Base-by-base conservation (phyloP, 2,329 filamentous ascomycete species). In the Malbranchea cinnamomea region DNA sequence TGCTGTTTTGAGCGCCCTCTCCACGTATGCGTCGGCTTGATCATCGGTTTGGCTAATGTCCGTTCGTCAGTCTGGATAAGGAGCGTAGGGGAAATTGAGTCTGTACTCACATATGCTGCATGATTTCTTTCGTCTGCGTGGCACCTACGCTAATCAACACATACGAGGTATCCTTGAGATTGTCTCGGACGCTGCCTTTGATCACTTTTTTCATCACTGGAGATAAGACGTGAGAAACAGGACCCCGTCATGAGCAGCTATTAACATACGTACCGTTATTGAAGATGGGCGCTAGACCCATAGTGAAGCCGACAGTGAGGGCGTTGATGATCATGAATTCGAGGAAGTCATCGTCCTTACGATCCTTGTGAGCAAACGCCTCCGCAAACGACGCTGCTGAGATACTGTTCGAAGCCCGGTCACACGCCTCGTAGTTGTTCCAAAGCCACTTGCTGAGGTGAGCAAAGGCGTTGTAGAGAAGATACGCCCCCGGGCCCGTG, bases 121-220 rank as follows among this genome's bases (percentile, higher is more conserved):
- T 26, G 8, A 13, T 26, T 7, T 26, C 24, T 12, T 26, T 26
- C 13, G 24, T 26, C 24, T 26, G 24, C 8, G 24, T 26, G 8
- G 8, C 24, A 7, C 8, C 24, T 7, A 26, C 24, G 13, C 24
- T 26, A 13, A 26, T 12, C 7, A 26, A 7, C 7, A 13, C 8
- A 13, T 26, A 26, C 7, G 24, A 9, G 7, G 24, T 9, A 13
- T 26, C 24, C 24, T 26, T 26, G 24, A 26, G 8, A 12, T 26
- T 26, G 24, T 26, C 12, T 12, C 12, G 8, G 8, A 26, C 24
- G 7, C 8, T 8, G 12, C 12, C 24, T 12, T 26, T 26, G 24
- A 26, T 26, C 8, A 12, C 12, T 7, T 12, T 13, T 13, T 26
- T 26, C 24, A 26, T 9, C 7, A 26, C 24, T 26, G 12, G 7